Evolutionary conservation across 345 rosid genomes (phyloP), one percentile per base, ranked within the genome.

Genomic region (Syzygium grande): DNA sequence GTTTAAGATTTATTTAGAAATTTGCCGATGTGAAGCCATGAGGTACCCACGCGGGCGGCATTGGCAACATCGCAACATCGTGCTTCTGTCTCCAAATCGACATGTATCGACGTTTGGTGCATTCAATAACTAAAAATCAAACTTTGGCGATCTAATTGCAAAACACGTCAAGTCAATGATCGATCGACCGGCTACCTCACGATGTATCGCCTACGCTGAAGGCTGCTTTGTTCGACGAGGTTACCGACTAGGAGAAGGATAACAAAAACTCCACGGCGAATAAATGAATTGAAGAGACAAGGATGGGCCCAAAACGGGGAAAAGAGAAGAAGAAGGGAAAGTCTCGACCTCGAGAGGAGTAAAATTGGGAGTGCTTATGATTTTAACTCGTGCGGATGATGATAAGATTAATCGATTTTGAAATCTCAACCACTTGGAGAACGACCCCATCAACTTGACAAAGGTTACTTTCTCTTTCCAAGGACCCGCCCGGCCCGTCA

Each of bases 1-100:
- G 0, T 56, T 56, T 22, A 56, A 56, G 7, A 5, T 23, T 0
- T 56, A 23, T 56, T 11, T 11, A 58, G 3, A 25, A 58, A 25
- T 58, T 25, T 27, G 68, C 8, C 4, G 3, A 2, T 2, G 68
- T 5, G 34, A 59, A n/a, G 14, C 29, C 41, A 38, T 3, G 41
- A 38, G 41, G 41, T 38, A 38, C 41, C 41, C 2, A 0, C 0
- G 30, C 5, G 14, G 6, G 3, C 3, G n/a, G n/a, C n/a, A 9
- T 9, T 4, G 23, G 13, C 13, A 58, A 10, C 6, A 9, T 34
- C 10, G 25, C 0, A 9, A 5, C 13, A 10, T 34, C 0, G 15
- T 34, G 15, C 49, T 19, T 10, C 22, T 3, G 2, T 38, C 49
- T 38, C 27, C 0, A 1, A 19, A 19, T 73, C 3, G 49, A 38